Conservation (phyloP, 1,284 basidiomycete species). For the Cryptococcus sp. region DNA sequence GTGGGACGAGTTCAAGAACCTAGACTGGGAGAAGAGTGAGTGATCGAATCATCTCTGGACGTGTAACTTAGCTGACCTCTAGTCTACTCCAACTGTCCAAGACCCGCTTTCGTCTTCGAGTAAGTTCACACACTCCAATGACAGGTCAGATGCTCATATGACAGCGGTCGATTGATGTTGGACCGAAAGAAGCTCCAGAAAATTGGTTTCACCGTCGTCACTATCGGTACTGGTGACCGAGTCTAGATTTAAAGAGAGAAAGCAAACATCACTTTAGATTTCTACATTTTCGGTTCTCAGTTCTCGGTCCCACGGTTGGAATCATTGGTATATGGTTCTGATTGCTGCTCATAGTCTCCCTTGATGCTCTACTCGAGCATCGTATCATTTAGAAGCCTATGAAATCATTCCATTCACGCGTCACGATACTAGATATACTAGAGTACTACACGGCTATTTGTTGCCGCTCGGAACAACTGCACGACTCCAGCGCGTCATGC, state of each 20-base stretch:
- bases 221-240: conserved; percentile 48
- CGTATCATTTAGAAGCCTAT: too few species aligned
- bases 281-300: too few species aligned
- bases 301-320: too few species aligned
- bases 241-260: conserved; percentile 15
- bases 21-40: conserved; percentile 69
- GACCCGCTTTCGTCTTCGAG: conserved; percentile 95
- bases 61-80: conserved; percentile 17
- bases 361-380: too few species aligned
- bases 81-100: conserved; percentile 85
- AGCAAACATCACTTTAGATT: too few species aligned
- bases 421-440: too few species aligned
- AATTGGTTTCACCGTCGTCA: conserved; percentile 86
- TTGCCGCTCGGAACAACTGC: too few species aligned
- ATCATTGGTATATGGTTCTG: too few species aligned
- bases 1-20: conserved; percentile 90
- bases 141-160: not conserved
- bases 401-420: too few species aligned
- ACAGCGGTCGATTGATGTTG: conserved; percentile 55
- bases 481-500: too few species aligned
- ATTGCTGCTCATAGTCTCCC: too few species aligned
- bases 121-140: conserved; percentile 9
- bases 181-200: conserved; percentile 71
- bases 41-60: not conserved
- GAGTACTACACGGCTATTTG: too few species aligned